Evolutionary conservation across 768 basidiomycete genomes (phyloP).

Genomic region (Amanita fuliginea): DNA sequence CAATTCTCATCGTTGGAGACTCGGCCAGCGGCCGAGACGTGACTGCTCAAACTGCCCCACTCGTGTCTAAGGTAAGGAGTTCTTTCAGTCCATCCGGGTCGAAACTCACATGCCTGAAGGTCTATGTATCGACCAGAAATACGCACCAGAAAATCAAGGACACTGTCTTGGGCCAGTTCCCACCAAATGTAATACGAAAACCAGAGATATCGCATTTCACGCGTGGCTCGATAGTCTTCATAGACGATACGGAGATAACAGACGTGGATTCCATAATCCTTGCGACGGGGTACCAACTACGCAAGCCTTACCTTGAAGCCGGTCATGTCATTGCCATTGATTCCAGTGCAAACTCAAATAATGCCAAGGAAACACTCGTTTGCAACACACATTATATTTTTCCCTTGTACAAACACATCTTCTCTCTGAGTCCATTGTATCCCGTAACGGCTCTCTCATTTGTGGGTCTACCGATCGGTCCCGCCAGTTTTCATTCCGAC

Average conservation of each 20-base stretch:
- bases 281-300: constrained; percentile 43
- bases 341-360: constrained; percentile 16
- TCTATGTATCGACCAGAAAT: not conserved
- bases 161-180: not conserved
- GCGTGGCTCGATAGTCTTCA: constrained; percentile 29
- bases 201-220: constrained; percentile 42
- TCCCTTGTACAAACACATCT: constrained; percentile 5
- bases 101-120: not conserved
- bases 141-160: not conserved
- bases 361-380: constrained; percentile 19
- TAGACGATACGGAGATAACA: constrained; percentile 24
- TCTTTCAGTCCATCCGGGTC: constrained; percentile 12
- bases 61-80: constrained; percentile 28
- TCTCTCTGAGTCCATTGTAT: constrained; percentile 33
- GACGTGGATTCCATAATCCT: not conserved
- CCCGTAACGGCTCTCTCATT: constrained; percentile 14
- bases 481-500: constrained; percentile 38
- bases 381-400: constrained; percentile 34
- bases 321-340: constrained; percentile 20
- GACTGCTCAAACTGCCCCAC: constrained; percentile 26
- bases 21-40: constrained; percentile 41
- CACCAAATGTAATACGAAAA: constrained; percentile 8
- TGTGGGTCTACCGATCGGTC: constrained; percentile 13
- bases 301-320: constrained; percentile 7
- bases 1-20: constrained; percentile 32